Percentiles rank a stretch among this genome's conserved stretches.
Conservation (phyloP, 805 yeast genomes). For the Starmerella etchellsii region DNA sequence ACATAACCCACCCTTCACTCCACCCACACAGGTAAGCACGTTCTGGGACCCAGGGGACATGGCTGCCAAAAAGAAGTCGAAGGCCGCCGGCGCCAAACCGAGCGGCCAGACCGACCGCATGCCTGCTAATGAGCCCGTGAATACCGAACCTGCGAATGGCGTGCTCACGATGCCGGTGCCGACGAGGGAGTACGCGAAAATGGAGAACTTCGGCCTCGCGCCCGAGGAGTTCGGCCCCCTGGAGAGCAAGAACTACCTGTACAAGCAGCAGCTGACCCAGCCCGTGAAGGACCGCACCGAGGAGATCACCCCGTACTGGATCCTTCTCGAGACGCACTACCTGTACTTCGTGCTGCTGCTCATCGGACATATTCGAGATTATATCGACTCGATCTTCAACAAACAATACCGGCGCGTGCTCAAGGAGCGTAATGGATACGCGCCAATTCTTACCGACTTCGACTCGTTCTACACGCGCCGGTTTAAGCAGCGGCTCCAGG, state of each 20-base stretch:
- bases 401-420: slow-evolving; percentile 54
- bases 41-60: no score
- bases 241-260: slow-evolving; percentile 51
- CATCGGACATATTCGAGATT: slow-evolving; percentile 84
- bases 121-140: no score
- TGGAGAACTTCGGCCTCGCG: slow-evolving; percentile 11
- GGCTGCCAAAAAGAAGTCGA: slow-evolving; percentile 4
- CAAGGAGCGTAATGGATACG: slow-evolving; percentile 72
- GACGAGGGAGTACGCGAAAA: no score
- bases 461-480: slow-evolving; percentile 90
- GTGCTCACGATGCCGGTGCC: no score
- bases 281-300: slow-evolving; percentile 39
- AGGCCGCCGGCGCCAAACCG: no score
- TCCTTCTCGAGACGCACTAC: slow-evolving; percentile 69
- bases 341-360: slow-evolving; percentile 73
- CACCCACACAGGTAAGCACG: no score
- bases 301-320: slow-evolving; percentile 79
- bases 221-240: slow-evolving; percentile 57
- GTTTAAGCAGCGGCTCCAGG: slow-evolving; percentile 79
- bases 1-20: no score
- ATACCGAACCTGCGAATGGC: no score
- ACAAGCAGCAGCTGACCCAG: slow-evolving; percentile 40
- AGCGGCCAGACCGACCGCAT: no score
- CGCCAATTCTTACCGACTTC: slow-evolving; percentile 90
- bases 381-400: slow-evolving; percentile 61